phyloP scores from a whole-genome alignment of 2,329 filamentous ascomycete species.

The Whalleya microplaca region DNA sequence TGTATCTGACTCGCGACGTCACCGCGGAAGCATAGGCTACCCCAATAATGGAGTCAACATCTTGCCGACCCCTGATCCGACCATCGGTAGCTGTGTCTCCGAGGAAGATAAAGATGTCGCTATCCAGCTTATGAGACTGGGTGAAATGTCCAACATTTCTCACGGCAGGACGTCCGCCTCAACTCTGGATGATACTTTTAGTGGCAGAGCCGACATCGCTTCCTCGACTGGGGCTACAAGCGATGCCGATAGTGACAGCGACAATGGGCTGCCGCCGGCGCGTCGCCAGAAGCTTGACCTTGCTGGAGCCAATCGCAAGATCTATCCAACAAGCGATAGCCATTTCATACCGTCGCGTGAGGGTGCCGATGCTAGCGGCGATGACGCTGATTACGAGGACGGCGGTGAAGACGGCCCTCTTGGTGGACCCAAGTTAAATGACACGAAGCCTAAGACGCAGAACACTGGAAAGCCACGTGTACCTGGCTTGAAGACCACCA shows the following conservation, averaged over 20 bases:
- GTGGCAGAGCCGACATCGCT: slow-evolving; percentile 81
- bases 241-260: slow-evolving; percentile 72
- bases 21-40: slow-evolving; percentile 66
- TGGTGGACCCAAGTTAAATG: slow-evolving; percentile 46
- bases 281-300: slow-evolving; percentile 61
- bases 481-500: slow-evolving; percentile 46
- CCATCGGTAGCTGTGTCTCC: slow-evolving; percentile 93
- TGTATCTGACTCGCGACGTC: slow-evolving; percentile 62
- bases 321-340: slow-evolving; percentile 56
- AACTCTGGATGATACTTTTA: slow-evolving; percentile 90
- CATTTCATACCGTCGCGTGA: slow-evolving; percentile 51
- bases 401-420: slow-evolving; percentile 43
- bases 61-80: slow-evolving; percentile 94
- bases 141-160: slow-evolving; percentile 91
- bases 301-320: slow-evolving; percentile 47
- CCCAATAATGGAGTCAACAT: slow-evolving; percentile 59
- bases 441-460: slow-evolving; percentile 47
- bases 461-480: slow-evolving; percentile 38
- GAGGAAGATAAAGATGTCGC: slow-evolving; percentile 94
- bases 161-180: slow-evolving; percentile 92
- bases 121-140: slow-evolving; percentile 93
- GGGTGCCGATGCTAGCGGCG: slow-evolving; percentile 56
- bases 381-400: slow-evolving; percentile 59
- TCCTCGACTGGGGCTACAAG: slow-evolving; percentile 87
- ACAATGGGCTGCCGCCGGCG: slow-evolving; percentile 62